These are phyloP conservation scores for Pichia sorboxylosa DNA, from an alignment of 1,139 yeast species.

Conservation along the genomic window DNA sequence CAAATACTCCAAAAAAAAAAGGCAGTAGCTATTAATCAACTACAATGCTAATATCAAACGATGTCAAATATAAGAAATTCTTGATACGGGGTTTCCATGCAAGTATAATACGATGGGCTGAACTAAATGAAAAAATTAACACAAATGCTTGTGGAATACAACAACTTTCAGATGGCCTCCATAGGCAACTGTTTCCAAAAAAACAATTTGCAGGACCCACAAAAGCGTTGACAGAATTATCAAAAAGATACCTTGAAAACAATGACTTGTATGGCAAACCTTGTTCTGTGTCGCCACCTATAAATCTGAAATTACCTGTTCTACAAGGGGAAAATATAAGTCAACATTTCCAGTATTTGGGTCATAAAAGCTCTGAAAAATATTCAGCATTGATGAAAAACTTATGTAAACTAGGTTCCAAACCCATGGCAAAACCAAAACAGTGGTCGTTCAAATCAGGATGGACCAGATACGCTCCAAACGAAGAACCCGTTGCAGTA, in stretches of 20 bases:
- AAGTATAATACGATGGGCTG: too few species aligned
- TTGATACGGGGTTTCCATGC: too few species aligned
- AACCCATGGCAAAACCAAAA: slow-evolving; percentile 29
- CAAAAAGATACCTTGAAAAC: slow-evolving; percentile 48
- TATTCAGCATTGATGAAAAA: slow-evolving; percentile 39
- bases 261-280: slow-evolving; percentile 71
- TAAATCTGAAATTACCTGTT: slow-evolving; percentile 52
- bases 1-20: too few species aligned
- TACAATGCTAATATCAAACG: too few species aligned
- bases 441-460: slow-evolving; percentile 57
- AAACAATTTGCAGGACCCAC: slow-evolving; percentile 3
- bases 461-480: slow-evolving; percentile 66
- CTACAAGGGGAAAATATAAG: slow-evolving; percentile 62
- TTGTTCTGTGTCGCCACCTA: slow-evolving; percentile 55
- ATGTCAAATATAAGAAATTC: too few species aligned
- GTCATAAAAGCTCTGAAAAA: slow-evolving; percentile 47
- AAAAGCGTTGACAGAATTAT: slow-evolving; percentile 36
- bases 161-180: slow-evolving; percentile 49
- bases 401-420: slow-evolving; percentile 26
- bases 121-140: too few species aligned
- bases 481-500: slow-evolving; percentile 44
- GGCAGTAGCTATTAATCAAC: too few species aligned
- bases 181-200: slow-evolving; percentile 48
- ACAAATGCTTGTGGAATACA: slow-evolving; percentile 55
- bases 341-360: slow-evolving; percentile 76